Conservation (phyloP, 177 flowering plant species). For the Tripterygium wilfordii region DNA sequence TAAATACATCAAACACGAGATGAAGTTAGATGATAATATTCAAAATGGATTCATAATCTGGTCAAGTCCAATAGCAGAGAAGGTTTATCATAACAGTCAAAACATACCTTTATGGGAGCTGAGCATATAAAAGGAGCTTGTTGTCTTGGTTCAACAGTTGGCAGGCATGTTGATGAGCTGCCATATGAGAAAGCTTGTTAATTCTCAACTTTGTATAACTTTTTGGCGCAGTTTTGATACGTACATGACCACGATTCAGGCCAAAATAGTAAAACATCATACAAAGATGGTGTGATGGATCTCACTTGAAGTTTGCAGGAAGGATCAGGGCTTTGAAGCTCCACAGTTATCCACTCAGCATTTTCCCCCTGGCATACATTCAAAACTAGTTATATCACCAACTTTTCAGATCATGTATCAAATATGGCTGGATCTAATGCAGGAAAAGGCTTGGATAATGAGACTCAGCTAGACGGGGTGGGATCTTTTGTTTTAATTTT, state of each 20-base stretch:
- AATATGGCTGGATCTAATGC: no score
- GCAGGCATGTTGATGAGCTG: slow-evolving; percentile 37
- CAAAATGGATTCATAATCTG: slow-evolving; percentile 5
- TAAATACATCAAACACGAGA: background rate
- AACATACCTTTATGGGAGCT: slow-evolving; percentile 57
- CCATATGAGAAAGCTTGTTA: slow-evolving; percentile 7
- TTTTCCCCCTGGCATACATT: slow-evolving; percentile 40
- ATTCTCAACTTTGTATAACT: background rate
- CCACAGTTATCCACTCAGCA: slow-evolving; percentile 35
- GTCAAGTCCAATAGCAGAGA: no score
- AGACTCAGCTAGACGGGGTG: no score
- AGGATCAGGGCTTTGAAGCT: slow-evolving; percentile 24
- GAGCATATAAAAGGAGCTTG: slow-evolving; percentile 47
- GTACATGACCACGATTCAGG: background rate
- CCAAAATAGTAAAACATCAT: background rate
- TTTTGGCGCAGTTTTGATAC: background rate
- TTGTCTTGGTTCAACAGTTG: slow-evolving; percentile 20
- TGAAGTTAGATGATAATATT: background rate
- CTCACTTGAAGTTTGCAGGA: slow-evolving; percentile 50
- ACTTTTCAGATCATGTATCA: background rate
- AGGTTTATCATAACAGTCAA: background rate
- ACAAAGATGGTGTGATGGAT: background rate
- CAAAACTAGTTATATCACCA: background rate
- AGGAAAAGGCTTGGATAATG: no score
- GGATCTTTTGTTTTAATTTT: no score